Evolutionary conservation across 2,329 filamentous ascomycete species (phyloP).

Genomic region (Mycogone perniciosa): DNA sequence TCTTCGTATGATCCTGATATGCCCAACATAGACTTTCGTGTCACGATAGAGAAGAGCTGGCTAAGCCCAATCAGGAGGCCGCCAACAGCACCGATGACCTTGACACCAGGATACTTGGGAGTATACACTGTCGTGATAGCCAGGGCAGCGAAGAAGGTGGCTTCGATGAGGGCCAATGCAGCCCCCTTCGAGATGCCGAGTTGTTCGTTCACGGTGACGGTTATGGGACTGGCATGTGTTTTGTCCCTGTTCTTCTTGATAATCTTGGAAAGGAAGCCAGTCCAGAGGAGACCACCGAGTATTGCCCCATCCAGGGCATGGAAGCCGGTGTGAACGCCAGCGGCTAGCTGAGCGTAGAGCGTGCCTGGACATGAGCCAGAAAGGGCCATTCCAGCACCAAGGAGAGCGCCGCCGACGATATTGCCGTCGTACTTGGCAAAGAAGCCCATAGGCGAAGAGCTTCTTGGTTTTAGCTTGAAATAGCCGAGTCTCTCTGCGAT

Average conservation of each 20-base stretch:
- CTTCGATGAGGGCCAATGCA: conserved; percentile 38
- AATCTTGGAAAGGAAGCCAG: conserved; percentile 34
- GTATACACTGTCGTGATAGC: conserved; percentile 29
- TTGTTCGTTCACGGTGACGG: conserved; percentile 32
- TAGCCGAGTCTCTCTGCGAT: conserved; percentile 38
- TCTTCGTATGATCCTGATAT: conserved; percentile 58
- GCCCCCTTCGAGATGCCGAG: conserved; percentile 33
- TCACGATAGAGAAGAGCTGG: conserved; percentile 50
- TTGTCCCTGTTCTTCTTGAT: conserved; percentile 24
- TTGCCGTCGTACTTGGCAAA: conserved; percentile 57
- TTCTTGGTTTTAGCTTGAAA: conserved; percentile 40
- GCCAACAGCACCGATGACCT: conserved; percentile 43
- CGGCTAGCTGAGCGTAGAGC: conserved; percentile 53
- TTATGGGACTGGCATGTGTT: conserved; percentile 21
- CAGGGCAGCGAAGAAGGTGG: conserved; percentile 35
- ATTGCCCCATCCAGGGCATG: conserved; percentile 49
- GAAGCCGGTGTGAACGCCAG: conserved; percentile 44
- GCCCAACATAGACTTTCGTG: conserved; percentile 50
- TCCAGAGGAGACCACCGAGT: conserved; percentile 49
- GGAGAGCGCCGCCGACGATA: conserved; percentile 53
- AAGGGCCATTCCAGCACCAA: conserved; percentile 61
- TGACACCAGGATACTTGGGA: conserved; percentile 24
- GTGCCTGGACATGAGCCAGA: conserved; percentile 61
- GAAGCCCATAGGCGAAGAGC: conserved; percentile 46
- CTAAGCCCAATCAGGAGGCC: conserved; percentile 53